A percentile compares a stretch with the other conserved stretches of the same genome.
These are phyloP conservation scores for Pichia cephalocereana DNA, from an alignment of 805 yeast genomes.

Conservation along the genomic window DNA sequence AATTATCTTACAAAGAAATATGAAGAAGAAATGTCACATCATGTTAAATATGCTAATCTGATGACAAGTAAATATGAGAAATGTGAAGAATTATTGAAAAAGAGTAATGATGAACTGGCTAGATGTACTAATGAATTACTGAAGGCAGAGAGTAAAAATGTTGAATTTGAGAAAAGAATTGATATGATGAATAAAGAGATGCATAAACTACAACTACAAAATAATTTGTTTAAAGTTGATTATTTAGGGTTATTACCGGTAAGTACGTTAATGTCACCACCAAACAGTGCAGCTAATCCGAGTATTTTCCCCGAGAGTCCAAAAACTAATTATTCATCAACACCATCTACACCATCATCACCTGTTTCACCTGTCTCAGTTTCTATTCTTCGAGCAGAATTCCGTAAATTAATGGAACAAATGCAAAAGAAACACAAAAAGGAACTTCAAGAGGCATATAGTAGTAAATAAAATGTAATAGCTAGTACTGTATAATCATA, in stretches of 20 bases:
- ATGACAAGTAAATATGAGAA: conserved; percentile 40
- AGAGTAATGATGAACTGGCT: conserved; percentile 28
- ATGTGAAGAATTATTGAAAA: conserved; percentile 43
- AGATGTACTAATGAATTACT: conserved; percentile 28
- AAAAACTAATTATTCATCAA: background rate
- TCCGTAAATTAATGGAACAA: conserved; percentile 53
- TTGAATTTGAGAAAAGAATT: conserved; percentile 22
- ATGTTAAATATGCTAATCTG: conserved; percentile 42
- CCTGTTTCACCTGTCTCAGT: conserved; percentile 17
- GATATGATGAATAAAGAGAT: conserved; percentile 31
- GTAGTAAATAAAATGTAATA: too few relatives aligned
- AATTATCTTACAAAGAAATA: conserved; percentile 58
- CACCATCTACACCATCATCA: background rate
- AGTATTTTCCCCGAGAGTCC: background rate
- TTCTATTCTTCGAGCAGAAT: conserved; percentile 56
- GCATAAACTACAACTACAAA: conserved; percentile 35
- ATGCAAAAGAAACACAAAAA: conserved; percentile 29
- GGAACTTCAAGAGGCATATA: background rate
- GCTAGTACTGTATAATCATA: too few relatives aligned
- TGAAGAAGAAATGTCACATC: conserved; percentile 53
- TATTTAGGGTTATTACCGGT: conserved; percentile 28
- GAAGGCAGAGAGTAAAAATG: conserved; percentile 29
- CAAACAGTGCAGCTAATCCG: background rate
- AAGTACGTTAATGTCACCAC: conserved; percentile 7
- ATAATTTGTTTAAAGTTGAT: conserved; percentile 36